These are phyloP conservation scores for Dendrocalamus latiflorus DNA, from an alignment of 202 grass and related monocot species.

Conservation along the genomic window DNA sequence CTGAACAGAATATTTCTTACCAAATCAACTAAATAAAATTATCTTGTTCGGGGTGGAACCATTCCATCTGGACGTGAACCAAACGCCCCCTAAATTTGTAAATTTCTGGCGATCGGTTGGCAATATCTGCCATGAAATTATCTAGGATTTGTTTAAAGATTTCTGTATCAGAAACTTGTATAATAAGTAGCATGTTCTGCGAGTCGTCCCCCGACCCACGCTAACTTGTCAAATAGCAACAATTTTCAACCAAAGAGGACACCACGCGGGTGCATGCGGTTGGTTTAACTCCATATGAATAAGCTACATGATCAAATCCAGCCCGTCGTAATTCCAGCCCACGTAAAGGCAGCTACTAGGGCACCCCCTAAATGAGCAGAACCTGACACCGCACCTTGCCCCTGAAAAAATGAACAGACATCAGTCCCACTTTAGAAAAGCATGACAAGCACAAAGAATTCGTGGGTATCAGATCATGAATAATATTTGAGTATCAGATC, in stretches of 20 bases:
- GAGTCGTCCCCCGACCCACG: background rate
- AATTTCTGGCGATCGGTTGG: background rate
- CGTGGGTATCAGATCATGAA: background rate
- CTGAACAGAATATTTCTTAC: too few relatives aligned
- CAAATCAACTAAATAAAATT: too few relatives aligned
- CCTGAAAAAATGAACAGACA: constrained; percentile 40
- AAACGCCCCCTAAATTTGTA: background rate
- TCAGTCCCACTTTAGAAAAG: background rate
- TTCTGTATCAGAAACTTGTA: constrained; percentile 4
- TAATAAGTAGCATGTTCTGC: background rate
- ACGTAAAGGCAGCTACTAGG: constrained; percentile 52
- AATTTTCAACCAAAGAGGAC: background rate
- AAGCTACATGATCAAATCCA: constrained; percentile 48
- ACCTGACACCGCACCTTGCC: constrained; percentile 45
- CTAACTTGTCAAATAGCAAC: background rate
- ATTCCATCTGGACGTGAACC: too few relatives aligned
- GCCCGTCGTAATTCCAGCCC: constrained; percentile 54
- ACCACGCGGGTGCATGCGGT: background rate
- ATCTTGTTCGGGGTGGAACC: too few relatives aligned
- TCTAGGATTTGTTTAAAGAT: background rate
- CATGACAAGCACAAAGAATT: background rate
- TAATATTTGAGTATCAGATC: background rate
- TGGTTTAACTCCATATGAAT: background rate
- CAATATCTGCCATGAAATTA: background rate
- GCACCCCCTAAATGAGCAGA: constrained; percentile 77